Conservation (phyloP, 225 moss, liverwort and hornwort species). For the Pseudisothecium myosuroides region DNA sequence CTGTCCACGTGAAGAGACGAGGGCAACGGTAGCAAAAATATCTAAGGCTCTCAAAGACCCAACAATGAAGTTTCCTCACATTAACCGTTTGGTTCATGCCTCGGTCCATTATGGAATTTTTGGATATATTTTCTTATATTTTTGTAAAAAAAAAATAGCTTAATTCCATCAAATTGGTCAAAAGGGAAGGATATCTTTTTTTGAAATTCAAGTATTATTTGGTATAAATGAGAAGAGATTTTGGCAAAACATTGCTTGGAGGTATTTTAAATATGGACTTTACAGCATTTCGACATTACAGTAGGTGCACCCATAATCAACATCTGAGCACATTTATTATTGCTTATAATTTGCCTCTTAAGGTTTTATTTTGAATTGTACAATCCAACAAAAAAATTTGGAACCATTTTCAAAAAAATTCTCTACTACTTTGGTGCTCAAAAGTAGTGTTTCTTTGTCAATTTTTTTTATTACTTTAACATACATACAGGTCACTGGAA, state of each 20-base stretch:
- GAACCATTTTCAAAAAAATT: not conserved
- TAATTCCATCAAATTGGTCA: not conserved
- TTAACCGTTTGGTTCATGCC: not conserved
- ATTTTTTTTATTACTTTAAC: no score
- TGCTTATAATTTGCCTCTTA: not conserved
- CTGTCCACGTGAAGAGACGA: not conserved
- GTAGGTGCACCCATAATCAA: not conserved
- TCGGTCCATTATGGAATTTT: not conserved
- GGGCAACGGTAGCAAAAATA: not conserved
- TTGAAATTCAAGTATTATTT: not conserved
- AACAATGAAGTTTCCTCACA: not conserved
- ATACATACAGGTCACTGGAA: not conserved
- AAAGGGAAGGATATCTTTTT: not conserved
- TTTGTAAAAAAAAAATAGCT: not conserved
- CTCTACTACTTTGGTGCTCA: not conserved
- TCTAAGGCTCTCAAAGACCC: not conserved
- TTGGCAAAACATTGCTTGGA: fast-evolving
- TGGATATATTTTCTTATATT: not conserved
- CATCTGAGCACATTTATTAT: not conserved
- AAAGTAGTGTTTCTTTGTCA: not conserved
- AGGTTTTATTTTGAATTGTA: not conserved
- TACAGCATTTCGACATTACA: not conserved
- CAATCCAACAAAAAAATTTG: not conserved
- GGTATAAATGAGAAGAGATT: not conserved
- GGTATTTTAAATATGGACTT: not conserved